Evolutionary conservation across 768 basidiomycete species (phyloP), one percentile per base, ranked within the genome.

Genomic region (Termitomyces sp.): DNA sequence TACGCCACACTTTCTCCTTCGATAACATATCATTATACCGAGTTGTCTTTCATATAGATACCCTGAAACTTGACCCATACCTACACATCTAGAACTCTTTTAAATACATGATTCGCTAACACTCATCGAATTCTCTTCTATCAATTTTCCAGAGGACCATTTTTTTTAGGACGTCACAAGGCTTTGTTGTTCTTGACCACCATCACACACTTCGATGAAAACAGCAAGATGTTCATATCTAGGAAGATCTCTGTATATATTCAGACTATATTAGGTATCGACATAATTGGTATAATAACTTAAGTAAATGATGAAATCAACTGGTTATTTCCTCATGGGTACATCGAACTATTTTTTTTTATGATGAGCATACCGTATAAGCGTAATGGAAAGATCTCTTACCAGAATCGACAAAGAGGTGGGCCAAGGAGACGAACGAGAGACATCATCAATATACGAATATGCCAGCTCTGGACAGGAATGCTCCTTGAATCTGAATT

Each of bases 371-470:
- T 47, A 4, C 9, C 13, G 14, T 23, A 33, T n/a, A 3, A 20
- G 23, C 8, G 7, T 4, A 32, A 32, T 3, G 1, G 16, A 47
- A 6, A n/a, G n/a, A 14, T 2, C 9, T 65, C 76, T 56, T 68
- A 83, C 82, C 75, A 84, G 74, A 38, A 91, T 66, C 30, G 83
- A 72, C 79, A 92, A 73, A 2, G 84, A 82, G 7, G 79, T 81
- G 0, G 90, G 87, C 89, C 89, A 91, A 18, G 88, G 83, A 4
- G 75, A 75, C 12, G 80, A 73, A n/a, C 73, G 56, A 65, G 83
- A 79, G 1, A 75, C 69, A 1, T 68, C 65, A 58, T 82, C 79
- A 60, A 92, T 72, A 69, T 89, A 91, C 56, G 78, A 75, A 64
- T 79, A 79, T 10, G 73, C 73, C 26, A 84, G 70, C 50, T 83